Evolutionary conservation across 1,284 basidiomycete species (phyloP), one percentile per base, ranked within the genome.

Genomic region (Naganishia liquefaciens): DNA sequence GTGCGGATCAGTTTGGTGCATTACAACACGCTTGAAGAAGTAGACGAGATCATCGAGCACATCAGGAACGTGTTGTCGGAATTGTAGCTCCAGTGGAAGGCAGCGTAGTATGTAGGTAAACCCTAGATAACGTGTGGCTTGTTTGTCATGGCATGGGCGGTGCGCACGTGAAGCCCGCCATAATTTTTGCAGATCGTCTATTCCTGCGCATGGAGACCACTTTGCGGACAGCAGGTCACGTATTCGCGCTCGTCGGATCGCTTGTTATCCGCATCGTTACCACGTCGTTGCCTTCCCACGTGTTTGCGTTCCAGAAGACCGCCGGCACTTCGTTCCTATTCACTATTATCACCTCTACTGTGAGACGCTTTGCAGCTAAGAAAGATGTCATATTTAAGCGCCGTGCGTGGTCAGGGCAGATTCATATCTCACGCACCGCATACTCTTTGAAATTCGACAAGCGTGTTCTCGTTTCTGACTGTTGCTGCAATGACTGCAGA

Each of bases 1-100:
- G 85, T 90, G 39, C 83, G 89, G 10, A 84, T 90, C 66, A 89
- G 87, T 3, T 76, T 91, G n/a, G 88, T 90, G 21, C 89, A 91
- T 70, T 90, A 90, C 73, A 90, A 90, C 74, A 89, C 88, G 0
- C 79, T 86, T 1, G 82, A 85, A 53, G 88, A 90, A 72, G 87
- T 88, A 0, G 74, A 83, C 61, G 78, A 69, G 70, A 84, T 89
- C 70, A 81, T 87, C 53, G 74, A 75, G 0, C 76, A 86, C 43
- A 73, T 89, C 66, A 82, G 84, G 67, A 83, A 83, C 66, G 77
- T 80, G 30, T 60, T 64, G 0, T 33, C 47, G 11, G 51, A 33
- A n/a, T 52, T 52, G 30, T 52, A 52, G 30, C 44, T n/a, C 42
- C 9, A 25, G 44, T 4, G n/a, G 44, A 47, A 47, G n/a, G 23